Conservation (phyloP, 2,329 filamentous ascomycete genomes). For the Lithohypha guttulata region DNA sequence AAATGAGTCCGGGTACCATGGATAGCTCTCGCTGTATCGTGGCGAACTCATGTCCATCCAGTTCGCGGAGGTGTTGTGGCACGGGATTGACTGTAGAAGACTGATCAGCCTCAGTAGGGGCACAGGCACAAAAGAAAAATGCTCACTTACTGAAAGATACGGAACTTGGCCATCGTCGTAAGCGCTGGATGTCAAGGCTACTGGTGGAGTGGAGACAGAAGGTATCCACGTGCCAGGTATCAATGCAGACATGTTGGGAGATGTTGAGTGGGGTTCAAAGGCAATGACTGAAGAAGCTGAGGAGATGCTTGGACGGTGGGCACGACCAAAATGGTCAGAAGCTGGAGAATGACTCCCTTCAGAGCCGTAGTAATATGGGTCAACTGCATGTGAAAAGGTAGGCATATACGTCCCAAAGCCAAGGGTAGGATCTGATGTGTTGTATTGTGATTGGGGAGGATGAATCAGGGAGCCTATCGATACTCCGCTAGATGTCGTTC, state of each 20-base stretch:
- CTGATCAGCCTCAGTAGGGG: conserved; percentile 24
- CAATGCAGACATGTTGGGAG: conserved; percentile 17
- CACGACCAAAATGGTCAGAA: conserved; percentile 19
- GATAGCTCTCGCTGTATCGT: conserved; percentile 30
- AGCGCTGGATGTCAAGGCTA: conserved; percentile 18
- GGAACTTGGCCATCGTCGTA: conserved; percentile 18
- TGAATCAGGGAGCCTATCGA: conserved; percentile 22
- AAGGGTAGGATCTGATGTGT: conserved; percentile 6
- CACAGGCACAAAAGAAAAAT: conserved; percentile 15
- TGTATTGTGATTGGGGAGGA: conserved; percentile 11
- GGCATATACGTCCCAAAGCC: conserved; percentile 15
- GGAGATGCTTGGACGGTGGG: conserved; percentile 21
- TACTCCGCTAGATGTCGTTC: conserved; percentile 18
- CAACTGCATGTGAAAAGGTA: conserved; percentile 16
- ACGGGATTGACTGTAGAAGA: conserved; percentile 27
- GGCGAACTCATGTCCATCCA: conserved; percentile 31
- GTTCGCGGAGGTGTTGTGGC: conserved; percentile 30
- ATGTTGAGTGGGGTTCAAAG: conserved; percentile 17
- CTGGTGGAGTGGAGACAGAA: conserved; percentile 17
- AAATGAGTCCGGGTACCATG: conserved; percentile 26
- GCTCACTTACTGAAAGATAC: conserved; percentile 20
- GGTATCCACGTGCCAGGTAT: conserved; percentile 19
- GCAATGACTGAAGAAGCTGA: conserved; percentile 21
- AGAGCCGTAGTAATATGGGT: conserved; percentile 21
- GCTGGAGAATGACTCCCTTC: conserved; percentile 22